phyloP scores from a whole-genome alignment of 768 basidiomycete genomes.

The Amanita brunnescens region DNA sequence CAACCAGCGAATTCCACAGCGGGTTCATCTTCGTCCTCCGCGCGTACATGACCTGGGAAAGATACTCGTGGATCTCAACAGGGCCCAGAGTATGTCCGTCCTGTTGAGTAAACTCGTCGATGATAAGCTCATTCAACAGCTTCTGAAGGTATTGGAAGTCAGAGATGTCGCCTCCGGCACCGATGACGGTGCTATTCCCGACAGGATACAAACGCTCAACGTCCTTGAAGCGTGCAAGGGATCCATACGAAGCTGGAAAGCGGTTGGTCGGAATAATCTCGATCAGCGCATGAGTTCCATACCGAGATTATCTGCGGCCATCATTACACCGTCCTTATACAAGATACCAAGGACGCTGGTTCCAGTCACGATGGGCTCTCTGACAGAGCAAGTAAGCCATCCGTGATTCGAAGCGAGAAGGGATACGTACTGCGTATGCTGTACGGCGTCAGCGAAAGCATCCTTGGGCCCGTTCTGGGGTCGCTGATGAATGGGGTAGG shows the following conservation, averaged over 20 bases:
- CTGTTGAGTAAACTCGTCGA: slow-evolving; percentile 70
- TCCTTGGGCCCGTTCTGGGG: slow-evolving; percentile 43
- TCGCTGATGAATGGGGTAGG: slow-evolving; percentile 65
- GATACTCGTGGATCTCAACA: slow-evolving; percentile 85
- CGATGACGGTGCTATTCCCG: slow-evolving; percentile 78
- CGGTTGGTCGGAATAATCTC: neutral
- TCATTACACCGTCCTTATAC: slow-evolving; percentile 95
- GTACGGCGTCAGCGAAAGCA: slow-evolving; percentile 54
- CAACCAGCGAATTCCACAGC: slow-evolving; percentile 93
- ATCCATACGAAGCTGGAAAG: slow-evolving; percentile 82
- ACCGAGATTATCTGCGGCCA: slow-evolving; percentile 98
- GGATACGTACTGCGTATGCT: slow-evolving; percentile 67
- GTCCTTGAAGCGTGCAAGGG: slow-evolving; percentile 94
- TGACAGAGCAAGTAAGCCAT: slow-evolving; percentile 19
- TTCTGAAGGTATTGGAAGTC: slow-evolving; percentile 93
- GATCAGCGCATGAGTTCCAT: slow-evolving; percentile 14
- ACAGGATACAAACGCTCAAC: slow-evolving; percentile 82
- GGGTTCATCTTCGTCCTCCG: slow-evolving; percentile 86
- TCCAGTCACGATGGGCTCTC: slow-evolving; percentile 93
- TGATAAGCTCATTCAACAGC: slow-evolving; percentile 66
- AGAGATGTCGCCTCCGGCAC: slow-evolving; percentile 93
- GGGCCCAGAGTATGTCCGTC: slow-evolving; percentile 85
- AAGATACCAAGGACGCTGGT: slow-evolving; percentile 93
- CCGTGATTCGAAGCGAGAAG: neutral
- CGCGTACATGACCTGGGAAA: slow-evolving; percentile 85